Evolutionary conservation across 2,329 filamentous ascomycete species (phyloP).

Genomic region (Remersonia thermophila): DNA sequence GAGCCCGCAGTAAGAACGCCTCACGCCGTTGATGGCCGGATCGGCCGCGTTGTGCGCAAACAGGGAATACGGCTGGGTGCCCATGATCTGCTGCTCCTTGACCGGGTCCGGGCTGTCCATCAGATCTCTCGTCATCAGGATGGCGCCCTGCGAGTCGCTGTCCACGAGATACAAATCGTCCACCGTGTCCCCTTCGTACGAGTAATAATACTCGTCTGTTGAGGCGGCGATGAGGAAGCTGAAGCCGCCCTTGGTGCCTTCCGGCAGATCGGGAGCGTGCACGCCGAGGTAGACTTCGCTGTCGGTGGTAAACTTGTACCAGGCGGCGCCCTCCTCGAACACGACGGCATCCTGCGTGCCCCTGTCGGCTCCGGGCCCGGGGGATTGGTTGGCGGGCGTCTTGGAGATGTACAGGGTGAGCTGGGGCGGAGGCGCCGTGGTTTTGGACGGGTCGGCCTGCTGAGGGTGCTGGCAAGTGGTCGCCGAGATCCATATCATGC

Average conservation of each 20-base stretch:
- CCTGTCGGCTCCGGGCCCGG: constrained; percentile 46
- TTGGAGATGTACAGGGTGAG: constrained; percentile 67
- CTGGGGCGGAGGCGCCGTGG: constrained; percentile 47
- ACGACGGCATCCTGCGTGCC: constrained; percentile 31
- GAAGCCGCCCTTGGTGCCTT: constrained; percentile 53
- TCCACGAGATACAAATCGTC: constrained; percentile 68
- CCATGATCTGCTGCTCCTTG: constrained; percentile 42
- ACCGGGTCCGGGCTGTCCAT: constrained; percentile 42
- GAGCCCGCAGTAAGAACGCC: constrained; percentile 74
- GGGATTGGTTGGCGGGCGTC: constrained; percentile 47
- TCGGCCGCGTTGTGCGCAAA: constrained; percentile 56
- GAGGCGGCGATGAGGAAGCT: constrained; percentile 75
- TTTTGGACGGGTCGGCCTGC: constrained; percentile 35
- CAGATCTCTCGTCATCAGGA: constrained; percentile 67
- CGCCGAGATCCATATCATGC: constrained; percentile 64
- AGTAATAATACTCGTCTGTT: constrained; percentile 65
- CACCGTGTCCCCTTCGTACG: constrained; percentile 38
- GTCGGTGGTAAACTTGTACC: constrained; percentile 47
- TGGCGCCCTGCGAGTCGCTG: constrained; percentile 64
- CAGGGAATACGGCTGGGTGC: constrained; percentile 56
- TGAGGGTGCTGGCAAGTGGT: constrained; percentile 75
- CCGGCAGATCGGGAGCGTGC: constrained; percentile 53
- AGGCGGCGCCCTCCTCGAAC: constrained; percentile 59
- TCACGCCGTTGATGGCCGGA: constrained; percentile 52
- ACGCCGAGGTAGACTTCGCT: constrained; percentile 67